Percentiles rank a stretch among this genome's conserved stretches.
Conservation (phyloP, 768 basidiomycete species). For the Suillus tomentosus region DNA sequence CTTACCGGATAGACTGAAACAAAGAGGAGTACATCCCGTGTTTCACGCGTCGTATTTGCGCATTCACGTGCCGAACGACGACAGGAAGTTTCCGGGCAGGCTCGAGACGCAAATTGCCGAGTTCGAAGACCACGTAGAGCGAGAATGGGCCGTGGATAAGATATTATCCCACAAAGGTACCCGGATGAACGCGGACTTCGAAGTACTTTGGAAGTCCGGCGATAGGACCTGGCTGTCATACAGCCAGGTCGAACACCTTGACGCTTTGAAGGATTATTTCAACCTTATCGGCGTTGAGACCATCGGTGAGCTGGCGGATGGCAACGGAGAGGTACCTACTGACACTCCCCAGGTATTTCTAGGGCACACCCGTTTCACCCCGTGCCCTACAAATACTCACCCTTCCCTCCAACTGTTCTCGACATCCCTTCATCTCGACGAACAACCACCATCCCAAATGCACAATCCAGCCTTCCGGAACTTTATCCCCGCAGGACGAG, state of each 20-base stretch:
- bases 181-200: background rate
- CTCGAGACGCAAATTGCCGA: slow-evolving; percentile 24
- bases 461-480: background rate
- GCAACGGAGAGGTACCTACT: background rate
- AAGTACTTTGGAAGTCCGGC: too few relatives aligned
- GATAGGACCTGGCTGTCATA: too few relatives aligned
- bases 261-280: too few relatives aligned
- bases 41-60: slow-evolving; percentile 37
- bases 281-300: too few relatives aligned
- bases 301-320: background rate
- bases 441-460: background rate
- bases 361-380: background rate
- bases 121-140: slow-evolving; percentile 20
- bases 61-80: slow-evolving; percentile 36
- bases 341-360: background rate
- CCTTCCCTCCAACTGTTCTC: too few relatives aligned
- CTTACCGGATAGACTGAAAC: slow-evolving; percentile 28
- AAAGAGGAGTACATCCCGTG: slow-evolving; percentile 27
- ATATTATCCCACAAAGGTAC: background rate
- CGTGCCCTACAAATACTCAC: background rate
- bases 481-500: background rate
- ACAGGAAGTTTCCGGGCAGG: slow-evolving; percentile 31
- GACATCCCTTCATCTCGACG: too few relatives aligned
- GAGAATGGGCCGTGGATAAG: background rate
- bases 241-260: too few relatives aligned